These are phyloP conservation scores for Colletotrichum sp. DNA, from an alignment of 2,329 filamentous ascomycete genomes.

Conservation along the genomic window DNA sequence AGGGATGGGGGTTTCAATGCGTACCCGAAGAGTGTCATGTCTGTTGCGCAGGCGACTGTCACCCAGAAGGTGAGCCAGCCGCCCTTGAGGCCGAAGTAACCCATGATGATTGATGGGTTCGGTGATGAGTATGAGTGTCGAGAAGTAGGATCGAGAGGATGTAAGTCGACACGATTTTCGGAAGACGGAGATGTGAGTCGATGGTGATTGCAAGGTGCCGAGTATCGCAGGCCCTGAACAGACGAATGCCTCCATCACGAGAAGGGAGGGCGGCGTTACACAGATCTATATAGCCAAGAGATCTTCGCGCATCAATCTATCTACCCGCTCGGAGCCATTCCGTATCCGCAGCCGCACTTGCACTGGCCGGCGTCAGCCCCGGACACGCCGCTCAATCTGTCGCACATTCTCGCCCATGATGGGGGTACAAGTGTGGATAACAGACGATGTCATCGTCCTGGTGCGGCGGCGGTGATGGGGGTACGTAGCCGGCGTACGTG, in stretches of 20 bases:
- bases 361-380: background rate
- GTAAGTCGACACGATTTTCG: background rate
- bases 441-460: constrained; percentile 7
- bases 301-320: background rate
- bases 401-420: background rate
- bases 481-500: background rate
- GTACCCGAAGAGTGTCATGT: constrained; percentile 32
- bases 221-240: background rate
- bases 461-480: background rate
- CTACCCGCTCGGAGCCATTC: background rate
- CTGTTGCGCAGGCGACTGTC: constrained; percentile 23
- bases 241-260: background rate
- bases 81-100: constrained; percentile 16
- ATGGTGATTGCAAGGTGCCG: background rate
- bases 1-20: background rate
- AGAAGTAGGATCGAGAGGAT: no score
- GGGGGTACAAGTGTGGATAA: background rate
- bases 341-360: background rate
- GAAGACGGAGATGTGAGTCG: background rate
- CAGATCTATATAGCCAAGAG: constrained; percentile 16
- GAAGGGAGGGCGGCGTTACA: background rate
- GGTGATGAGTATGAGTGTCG: background rate
- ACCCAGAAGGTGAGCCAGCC: constrained; percentile 22
- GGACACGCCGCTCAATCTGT: constrained; percentile 10
- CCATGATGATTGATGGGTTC: background rate